A percentile compares a stretch with the other conserved stretches of the same genome.
phyloP scores from a whole-genome alignment of 2,329 filamentous ascomycete species.

The Colletotrichum salicis region DNA sequence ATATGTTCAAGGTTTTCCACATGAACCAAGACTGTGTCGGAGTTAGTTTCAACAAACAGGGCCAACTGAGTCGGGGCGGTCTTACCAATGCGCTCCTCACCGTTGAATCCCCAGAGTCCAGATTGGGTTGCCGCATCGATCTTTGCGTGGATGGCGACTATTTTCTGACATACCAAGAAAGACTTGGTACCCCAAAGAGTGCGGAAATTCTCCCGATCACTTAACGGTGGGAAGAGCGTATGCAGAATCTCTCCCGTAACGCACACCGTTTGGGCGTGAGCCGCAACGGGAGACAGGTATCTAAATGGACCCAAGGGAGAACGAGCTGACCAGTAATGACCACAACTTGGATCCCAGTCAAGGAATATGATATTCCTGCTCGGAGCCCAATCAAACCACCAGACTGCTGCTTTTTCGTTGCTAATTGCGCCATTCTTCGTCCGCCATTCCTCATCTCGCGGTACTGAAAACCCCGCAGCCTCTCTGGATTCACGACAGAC shows the following conservation, averaged over 20 bases:
- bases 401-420: background rate
- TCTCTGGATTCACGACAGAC: background rate
- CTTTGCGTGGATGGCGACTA: background rate
- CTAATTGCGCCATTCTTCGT: background rate
- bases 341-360: background rate
- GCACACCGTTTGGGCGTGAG: background rate
- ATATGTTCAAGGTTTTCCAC: background rate
- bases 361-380: background rate
- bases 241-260: background rate
- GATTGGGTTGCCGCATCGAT: background rate
- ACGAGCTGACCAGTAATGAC: background rate
- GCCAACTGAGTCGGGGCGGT: background rate
- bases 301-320: background rate
- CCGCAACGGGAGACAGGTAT: background rate
- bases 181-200: background rate
- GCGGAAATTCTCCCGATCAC: rapidly evolving
- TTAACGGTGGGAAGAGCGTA: background rate
- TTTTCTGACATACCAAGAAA: background rate
- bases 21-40: background rate
- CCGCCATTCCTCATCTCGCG: background rate
- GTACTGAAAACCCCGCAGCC: background rate
- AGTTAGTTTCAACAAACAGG: background rate
- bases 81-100: background rate
- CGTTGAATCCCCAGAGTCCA: background rate
- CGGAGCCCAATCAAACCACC: background rate